Evolutionary conservation across 2,329 filamentous ascomycete species (phyloP), one percentile per base, ranked within the genome.

Genomic region (Parastagonospora nodorum): DNA sequence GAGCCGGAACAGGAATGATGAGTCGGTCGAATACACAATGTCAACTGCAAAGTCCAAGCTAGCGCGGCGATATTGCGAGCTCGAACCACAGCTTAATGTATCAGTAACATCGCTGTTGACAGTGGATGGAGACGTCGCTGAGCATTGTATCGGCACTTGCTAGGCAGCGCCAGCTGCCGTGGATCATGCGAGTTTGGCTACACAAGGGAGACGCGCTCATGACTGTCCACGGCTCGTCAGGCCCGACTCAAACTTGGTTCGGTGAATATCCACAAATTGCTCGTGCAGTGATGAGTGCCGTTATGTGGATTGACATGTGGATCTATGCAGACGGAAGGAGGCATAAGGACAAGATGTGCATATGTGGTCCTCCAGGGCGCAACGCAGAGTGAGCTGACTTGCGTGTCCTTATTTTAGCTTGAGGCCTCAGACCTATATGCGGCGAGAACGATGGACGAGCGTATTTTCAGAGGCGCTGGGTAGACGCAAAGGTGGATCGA

Each of bases 211-310:
- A 19, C 15, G 41, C 15, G 39, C 39, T 37, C 36, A 49, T 41
- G 54, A 45, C 46, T 5, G 51, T 16, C 43, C 42, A 48, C 60
- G 63, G 61, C 58, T 63, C 52, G 54, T 45, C 57, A 53, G 53
- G 54, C 42, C 59, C 57, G 57, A 60, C 36, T 51, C 27, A 40
- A 58, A 39, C 27, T 54, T 44, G 40, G 40, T 29, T 56, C 48
- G 50, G 40, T 48, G 55, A 42, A 55, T 55, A 42, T 54, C 40
- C 31, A 58, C 48, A 60, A 63, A 65, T 67, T 66, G 48, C 55
- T 54, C 31, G 19, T 55, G 62, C 64, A 63, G 57, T 27, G 31
- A n/a, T 42, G 42, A 37, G 47, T 36, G 36, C 36, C 30, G 44
- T 38, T 46, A 37, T 42, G 37, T 50, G 44, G 47, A 55, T 43